These are phyloP conservation scores for Trametes maxima DNA, from an alignment of 768 basidiomycete species.

Conservation along the genomic window DNA sequence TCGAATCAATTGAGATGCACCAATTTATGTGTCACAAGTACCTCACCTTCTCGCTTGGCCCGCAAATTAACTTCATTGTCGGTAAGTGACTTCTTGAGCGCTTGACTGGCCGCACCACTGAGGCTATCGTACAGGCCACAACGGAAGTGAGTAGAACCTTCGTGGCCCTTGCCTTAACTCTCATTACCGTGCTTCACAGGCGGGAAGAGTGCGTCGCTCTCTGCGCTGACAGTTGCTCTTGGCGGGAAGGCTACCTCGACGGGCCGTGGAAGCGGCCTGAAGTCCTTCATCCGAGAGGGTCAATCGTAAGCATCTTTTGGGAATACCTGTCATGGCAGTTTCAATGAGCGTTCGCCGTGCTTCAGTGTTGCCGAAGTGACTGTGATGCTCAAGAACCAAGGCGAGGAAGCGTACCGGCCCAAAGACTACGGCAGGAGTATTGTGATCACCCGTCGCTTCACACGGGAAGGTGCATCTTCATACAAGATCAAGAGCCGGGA, in stretches of 20 bases:
- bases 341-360: background rate
- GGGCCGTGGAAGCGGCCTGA: constrained; percentile 83
- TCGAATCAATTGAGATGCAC: constrained; percentile 81
- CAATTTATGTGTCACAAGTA: constrained; percentile 97
- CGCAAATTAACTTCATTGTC: constrained; percentile 97
- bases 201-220: constrained; percentile 93
- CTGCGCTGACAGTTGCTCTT: constrained; percentile 89
- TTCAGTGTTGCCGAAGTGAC: constrained; percentile 72
- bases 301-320: constrained; percentile 56
- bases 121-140: constrained; percentile 60
- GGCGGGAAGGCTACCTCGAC: constrained; percentile 93
- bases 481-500: constrained; percentile 85
- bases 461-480: constrained; percentile 67
- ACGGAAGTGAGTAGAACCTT: constrained; percentile 71
- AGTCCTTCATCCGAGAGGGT: constrained; percentile 84
- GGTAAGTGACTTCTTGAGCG: constrained; percentile 46
- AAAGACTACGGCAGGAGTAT: constrained; percentile 88
- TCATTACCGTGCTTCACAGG: constrained; percentile 46
- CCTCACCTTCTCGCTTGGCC: constrained; percentile 82
- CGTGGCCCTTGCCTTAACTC: background rate
- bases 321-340: too few relatives aligned
- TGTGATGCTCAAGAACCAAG: constrained; percentile 85
- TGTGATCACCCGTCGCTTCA: constrained; percentile 79
- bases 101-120: background rate
- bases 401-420: constrained; percentile 85